Evolutionary conservation across 441 rosid genomes (phyloP).

Genomic region (Corymbia calophylla): DNA sequence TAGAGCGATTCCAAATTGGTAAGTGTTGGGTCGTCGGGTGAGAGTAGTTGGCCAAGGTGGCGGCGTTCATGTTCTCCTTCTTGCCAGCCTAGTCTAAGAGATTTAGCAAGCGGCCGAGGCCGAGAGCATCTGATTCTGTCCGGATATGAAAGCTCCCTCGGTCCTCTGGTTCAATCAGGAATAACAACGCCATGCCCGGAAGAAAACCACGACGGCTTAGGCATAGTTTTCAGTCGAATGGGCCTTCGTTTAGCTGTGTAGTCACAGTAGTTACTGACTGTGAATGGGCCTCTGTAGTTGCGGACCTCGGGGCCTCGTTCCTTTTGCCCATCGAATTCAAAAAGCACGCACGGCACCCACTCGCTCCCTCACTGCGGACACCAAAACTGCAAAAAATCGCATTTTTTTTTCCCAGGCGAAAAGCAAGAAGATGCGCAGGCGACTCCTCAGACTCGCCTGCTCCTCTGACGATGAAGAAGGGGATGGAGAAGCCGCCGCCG

Average conservation of each 20-base stretch:
- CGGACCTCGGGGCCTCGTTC: background rate
- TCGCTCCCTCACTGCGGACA: background rate
- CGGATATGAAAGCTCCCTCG: background rate
- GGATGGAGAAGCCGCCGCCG: background rate
- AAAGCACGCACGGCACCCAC: background rate
- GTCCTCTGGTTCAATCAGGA: background rate
- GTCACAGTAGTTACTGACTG: background rate
- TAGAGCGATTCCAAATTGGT: background rate
- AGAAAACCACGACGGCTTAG: background rate
- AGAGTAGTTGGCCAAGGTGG: background rate
- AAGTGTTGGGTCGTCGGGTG: background rate
- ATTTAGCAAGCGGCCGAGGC: background rate
- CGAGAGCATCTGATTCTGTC: background rate
- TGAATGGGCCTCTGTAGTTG: background rate
- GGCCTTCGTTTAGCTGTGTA: background rate
- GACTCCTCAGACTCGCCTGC: slow-evolving; percentile 47
- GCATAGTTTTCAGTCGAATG: background rate
- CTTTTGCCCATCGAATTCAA: background rate
- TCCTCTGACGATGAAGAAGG: slow-evolving; percentile 47
- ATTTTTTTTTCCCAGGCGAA: background rate
- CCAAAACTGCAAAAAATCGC: slow-evolving; percentile 20
- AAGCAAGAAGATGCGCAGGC: slow-evolving; percentile 35
- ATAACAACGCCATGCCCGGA: too few species aligned
- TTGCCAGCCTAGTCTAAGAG: background rate
- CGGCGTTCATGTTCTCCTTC: background rate